Evolutionary conservation across 2,329 filamentous ascomycete species (phyloP), one percentile per base, ranked within the genome.

Genomic region (Daldinia sp.): DNA sequence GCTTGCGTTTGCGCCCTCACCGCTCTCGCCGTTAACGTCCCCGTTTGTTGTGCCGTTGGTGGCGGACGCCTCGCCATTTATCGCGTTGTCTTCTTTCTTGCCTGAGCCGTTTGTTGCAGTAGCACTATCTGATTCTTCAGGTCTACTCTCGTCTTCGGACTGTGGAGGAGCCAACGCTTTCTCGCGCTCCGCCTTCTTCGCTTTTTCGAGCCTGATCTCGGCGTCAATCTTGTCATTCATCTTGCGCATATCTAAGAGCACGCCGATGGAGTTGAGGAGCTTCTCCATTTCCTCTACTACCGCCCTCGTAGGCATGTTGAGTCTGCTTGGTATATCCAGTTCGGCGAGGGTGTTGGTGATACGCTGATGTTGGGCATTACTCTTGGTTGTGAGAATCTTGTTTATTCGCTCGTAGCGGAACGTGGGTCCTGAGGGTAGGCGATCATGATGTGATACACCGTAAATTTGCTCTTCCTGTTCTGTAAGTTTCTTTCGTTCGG

Each of bases 351-450:
- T 88, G 56, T 90, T 89, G 11, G 83, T 87, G 66, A 95, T 93
- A 66, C 91, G 90, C 63, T 87, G 78, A 68, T 92, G 91, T 74
- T 94, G 91, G 63, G 90, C 86, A 55, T 89, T 87, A 13, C 86
- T 90, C 79, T 94, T 94, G 67, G 90, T 90, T 34, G 88, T 87
- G 58, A 93, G 90, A 21, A 92, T 85, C 76, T 93, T 93, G 69
- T 90, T 89, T 61, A 94, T 86, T 75, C 87, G 90, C 71, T 94
- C 91, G 25, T 93, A 93, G 10, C 94, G 91, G 83, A 98, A 98
- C 11, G 92, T 90, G 32, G 97, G 92, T 5, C 95, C 94, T 7
- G 90, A 90, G 1, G 90, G 88, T 35, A 97, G 84, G 25, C 94
- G 91, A 58, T 98, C 94, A 74, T 94, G 90, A 68, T 92, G 88